Base-by-base conservation (phyloP, 345 rosid species). In the Eucalyptus caleyi region DNA sequence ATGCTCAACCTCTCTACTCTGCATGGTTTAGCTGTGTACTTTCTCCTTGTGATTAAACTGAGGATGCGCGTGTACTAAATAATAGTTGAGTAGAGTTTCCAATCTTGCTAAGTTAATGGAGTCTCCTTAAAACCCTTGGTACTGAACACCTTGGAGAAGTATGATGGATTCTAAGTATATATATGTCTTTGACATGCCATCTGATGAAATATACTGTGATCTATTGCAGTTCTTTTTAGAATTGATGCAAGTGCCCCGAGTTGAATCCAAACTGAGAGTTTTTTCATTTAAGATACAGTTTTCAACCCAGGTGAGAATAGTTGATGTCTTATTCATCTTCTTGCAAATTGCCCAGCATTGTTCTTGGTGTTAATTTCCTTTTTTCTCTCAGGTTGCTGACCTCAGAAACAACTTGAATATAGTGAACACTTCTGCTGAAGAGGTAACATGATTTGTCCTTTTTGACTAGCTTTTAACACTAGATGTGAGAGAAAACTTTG, bases 261-360 rank as follows among this genome's bases (percentile, higher is more conserved):
- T 95, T 83, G 99, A 97, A 91, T 92, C 97, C 88, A 97, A 97
- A 94, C 97, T 97, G 92, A 95, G 98, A 89, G 98, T 97, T 88
- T 97, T 96, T 92, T 95, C 98, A 87, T 96, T 97, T 92, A 97
- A 96, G 93, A 95, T 95, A 86, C 99, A 96, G 94, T 97, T 97
- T 88, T 60, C 40, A 85, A 89, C 95, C 88, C 99, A 97, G 99
- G 99, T 97, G 81, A 90, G 93, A 53, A 88, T 87, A 89, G 86
- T 87, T 86, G 47, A 37, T 62, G 62, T 27, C 88, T 90, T 82
- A 44, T 47, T 85, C 45, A 37, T 87, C 54, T 89, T 81, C 44
- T 88, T 53, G 42, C 40, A 62, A 12, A 44, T 59, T 50, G 83
- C 82, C 42, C 81, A 90, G 42, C 87, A 50, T 90, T 86, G 87